These are phyloP conservation scores for Boletellus sp. DNA, from an alignment of 768 basidiomycete genomes.

Conservation along the genomic window DNA sequence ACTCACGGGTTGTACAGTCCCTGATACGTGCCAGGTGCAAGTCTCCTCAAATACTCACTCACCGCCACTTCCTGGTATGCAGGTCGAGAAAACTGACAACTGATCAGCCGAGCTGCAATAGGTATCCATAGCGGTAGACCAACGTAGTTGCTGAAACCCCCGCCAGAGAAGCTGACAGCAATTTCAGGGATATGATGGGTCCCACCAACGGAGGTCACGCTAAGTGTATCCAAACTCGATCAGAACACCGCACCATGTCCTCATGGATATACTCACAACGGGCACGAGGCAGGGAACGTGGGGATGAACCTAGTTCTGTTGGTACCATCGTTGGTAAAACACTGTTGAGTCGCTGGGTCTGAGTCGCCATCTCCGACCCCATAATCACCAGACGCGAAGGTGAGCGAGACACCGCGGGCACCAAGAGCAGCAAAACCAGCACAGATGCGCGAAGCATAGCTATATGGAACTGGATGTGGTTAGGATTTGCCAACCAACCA, in stretches of 20 bases:
- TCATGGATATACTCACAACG: constrained; percentile 39
- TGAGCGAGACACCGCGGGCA: constrained; percentile 59
- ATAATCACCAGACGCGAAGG: constrained; percentile 63
- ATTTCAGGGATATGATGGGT: constrained; percentile 58
- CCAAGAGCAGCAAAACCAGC: constrained; percentile 62
- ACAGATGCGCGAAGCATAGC: constrained; percentile 59
- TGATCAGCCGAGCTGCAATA: too few relatives aligned
- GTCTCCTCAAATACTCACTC: constrained; percentile 38
- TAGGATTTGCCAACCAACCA: background rate
- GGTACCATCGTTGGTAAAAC: constrained; percentile 55
- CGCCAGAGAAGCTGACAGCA: constrained; percentile 61
- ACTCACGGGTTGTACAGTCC: constrained; percentile 60
- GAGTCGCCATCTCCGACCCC: constrained; percentile 66
- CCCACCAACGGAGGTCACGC: constrained; percentile 72
- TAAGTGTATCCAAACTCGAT: constrained; percentile 23
- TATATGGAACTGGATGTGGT: constrained; percentile 44
- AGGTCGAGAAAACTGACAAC: constrained; percentile 45
- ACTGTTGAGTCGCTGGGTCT: constrained; percentile 49
- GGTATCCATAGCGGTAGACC: constrained; percentile 13
- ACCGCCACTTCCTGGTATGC: constrained; percentile 50
- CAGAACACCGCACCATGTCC: background rate
- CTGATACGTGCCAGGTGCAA: constrained; percentile 47
- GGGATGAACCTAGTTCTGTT: constrained; percentile 55
- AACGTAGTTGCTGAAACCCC: constrained; percentile 71
- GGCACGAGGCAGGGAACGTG: constrained; percentile 59